Base-by-base conservation (phyloP, 495 filamentous ascomycete genomes). In the Penicillium soppii region DNA sequence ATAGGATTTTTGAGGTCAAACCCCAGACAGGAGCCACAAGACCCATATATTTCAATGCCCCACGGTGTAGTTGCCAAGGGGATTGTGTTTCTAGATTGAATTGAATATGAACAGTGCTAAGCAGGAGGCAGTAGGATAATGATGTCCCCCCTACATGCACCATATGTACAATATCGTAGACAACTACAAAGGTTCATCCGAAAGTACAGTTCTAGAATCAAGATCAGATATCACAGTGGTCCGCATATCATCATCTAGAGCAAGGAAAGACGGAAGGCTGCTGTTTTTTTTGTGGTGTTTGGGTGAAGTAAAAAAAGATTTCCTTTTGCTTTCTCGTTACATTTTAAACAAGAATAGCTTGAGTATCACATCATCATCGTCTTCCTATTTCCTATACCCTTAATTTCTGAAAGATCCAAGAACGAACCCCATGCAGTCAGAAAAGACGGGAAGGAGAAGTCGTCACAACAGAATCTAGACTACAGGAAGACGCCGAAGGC, bases 311-410 rank as follows among this genome's bases (percentile, higher is more conserved):
- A 60, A 62, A 62, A 65, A 40, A 42, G 50, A 47, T 64, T 63
- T 62, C 59, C 59, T 63, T 65, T 65, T 57, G 62, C 62, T 55
- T 63, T 65, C 62, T 65, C 62, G 49, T 60, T 65, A 63, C 42
- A 22, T 49, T 47, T 40, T 65, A 26, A 57, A 65, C 62, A 65
- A 65, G 61, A 64, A 57, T 57, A 60, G 56, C 56, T 60, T 59
- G 62, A 65, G 62, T 65, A 65, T 65, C 62, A 65, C 62, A 60
- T 65, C 62, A 65, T 65, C 61, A 62, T 65, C 52, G 56, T 60
- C 59, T 63, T 56, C 62, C 62, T 59, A 60, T 56, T 54, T 50
- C 36, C 37, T 33, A 30, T 20, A 29, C 16, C 55, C 60, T 55
- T 43, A 57, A 62, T 55, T 51, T 50, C 57, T 46, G 36, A 42